These are phyloP conservation scores for Salix udensis DNA, from an alignment of 345 rosid genomes.

Conservation along the genomic window DNA sequence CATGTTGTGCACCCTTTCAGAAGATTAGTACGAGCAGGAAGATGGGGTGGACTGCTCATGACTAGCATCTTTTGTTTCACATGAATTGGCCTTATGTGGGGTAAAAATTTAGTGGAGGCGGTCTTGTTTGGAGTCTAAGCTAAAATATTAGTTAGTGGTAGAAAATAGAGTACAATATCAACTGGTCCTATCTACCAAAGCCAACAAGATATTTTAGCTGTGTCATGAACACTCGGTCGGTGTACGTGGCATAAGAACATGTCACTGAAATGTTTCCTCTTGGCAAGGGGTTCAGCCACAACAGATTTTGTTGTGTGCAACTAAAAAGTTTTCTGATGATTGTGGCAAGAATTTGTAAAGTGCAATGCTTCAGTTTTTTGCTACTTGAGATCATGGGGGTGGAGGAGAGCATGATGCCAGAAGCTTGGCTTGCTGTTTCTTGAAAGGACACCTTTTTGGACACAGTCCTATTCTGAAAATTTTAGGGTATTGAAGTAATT, in stretches of 20 bases:
- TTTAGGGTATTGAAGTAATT: neutral
- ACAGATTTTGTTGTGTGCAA: neutral
- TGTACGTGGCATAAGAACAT: neutral
- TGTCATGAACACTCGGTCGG: neutral
- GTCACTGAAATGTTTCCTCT: neutral
- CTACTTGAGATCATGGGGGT: neutral
- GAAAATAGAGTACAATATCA: neutral
- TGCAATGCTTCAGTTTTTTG: neutral
- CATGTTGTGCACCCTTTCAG: neutral
- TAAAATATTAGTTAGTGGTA: neutral
- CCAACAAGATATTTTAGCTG: neutral
- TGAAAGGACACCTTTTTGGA: neutral
- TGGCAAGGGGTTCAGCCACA: neutral
- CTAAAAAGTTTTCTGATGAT: neutral
- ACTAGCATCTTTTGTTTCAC: neutral
- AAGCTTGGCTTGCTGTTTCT: neutral
- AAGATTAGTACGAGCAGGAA: neutral
- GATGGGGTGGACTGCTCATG: neutral
- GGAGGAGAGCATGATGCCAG: neutral
- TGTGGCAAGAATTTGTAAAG: neutral
- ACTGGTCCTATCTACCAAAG: neutral
- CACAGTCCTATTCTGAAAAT: neutral
- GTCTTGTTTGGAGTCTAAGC: neutral
- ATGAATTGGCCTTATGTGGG: neutral
- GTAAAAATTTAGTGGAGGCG: neutral